Conservation (phyloP, 2,329 filamentous ascomycete species). For the Lojkania enalia region DNA sequence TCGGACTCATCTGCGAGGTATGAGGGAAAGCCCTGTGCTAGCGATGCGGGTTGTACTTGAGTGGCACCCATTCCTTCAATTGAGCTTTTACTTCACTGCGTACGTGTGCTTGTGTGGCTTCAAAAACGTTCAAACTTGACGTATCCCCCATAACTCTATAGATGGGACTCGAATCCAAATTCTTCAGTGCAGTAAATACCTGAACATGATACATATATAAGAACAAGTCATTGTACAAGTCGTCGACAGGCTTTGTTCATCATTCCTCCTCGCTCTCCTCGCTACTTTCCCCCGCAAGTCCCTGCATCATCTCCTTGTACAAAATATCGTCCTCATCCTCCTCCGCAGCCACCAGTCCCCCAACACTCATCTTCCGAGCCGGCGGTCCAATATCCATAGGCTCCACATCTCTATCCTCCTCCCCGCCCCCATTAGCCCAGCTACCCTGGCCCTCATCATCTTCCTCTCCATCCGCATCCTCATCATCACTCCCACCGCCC, state of each 20-base stretch:
- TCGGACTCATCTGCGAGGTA: conserved; percentile 54
- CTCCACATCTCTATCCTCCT: conserved; percentile 37
- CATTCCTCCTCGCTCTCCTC: conserved; percentile 53
- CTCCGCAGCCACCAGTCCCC: conserved; percentile 18
- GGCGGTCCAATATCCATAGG: conserved; percentile 40
- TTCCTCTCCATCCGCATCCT: conserved; percentile 16
- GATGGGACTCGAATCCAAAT: too few relatives aligned
- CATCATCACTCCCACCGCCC: conserved; percentile 19
- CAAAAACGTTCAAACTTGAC: too few relatives aligned
- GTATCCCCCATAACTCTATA: too few relatives aligned
- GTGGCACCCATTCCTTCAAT: conserved; percentile 67
- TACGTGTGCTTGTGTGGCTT: too few relatives aligned
- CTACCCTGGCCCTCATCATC: conserved; percentile 40
- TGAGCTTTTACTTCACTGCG: conserved; percentile 8
- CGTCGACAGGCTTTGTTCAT: background rate
- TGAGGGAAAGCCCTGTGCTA: conserved; percentile 99
- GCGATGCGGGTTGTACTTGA: conserved; percentile 67
- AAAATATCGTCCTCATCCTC: conserved; percentile 47
- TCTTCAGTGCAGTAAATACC: too few relatives aligned
- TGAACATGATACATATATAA: too few relatives aligned
- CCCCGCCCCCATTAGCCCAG: too few relatives aligned
- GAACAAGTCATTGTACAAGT: too few relatives aligned
- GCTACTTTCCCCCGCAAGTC: conserved; percentile 42
- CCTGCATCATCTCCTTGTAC: conserved; percentile 50
- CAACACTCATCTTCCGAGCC: conserved; percentile 18